Conservation (phyloP, 352 stramenopile species). For the Thalassiosira livingstoniorum region DNA sequence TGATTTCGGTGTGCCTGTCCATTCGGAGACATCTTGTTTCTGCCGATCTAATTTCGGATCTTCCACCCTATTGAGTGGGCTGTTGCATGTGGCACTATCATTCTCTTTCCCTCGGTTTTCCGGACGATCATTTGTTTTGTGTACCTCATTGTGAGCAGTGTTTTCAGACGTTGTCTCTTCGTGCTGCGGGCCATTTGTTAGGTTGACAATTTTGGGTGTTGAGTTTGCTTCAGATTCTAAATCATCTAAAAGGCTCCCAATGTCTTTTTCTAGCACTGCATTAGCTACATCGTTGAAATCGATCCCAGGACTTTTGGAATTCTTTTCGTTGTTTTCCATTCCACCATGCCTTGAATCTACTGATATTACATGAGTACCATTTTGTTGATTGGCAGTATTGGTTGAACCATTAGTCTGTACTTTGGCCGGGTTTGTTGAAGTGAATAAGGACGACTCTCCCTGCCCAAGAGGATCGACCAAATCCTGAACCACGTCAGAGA, state of each 20-base stretch:
- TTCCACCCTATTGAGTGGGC: not conserved
- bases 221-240: conserved; percentile 31
- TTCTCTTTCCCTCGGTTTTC: not conserved
- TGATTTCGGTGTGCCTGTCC: not conserved
- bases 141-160: no score
- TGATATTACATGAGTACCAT: no score
- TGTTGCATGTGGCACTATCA: not conserved
- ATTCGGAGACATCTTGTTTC: not conserved
- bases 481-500: not conserved
- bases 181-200: not conserved
- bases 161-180: not conserved
- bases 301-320: no score
- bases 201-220: not conserved
- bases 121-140: not conserved
- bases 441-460: no score
- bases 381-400: no score
- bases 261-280: not conserved
- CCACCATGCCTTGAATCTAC: no score
- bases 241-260: conserved; percentile 25
- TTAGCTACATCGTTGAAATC: not conserved
- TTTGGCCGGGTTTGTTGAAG: no score
- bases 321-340: no score
- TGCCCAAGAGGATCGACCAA: not conserved
- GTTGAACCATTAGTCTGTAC: no score
- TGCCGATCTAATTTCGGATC: no score